phyloP scores from a whole-genome alignment of 179 eudicot species.

The Silene coronaria region DNA sequence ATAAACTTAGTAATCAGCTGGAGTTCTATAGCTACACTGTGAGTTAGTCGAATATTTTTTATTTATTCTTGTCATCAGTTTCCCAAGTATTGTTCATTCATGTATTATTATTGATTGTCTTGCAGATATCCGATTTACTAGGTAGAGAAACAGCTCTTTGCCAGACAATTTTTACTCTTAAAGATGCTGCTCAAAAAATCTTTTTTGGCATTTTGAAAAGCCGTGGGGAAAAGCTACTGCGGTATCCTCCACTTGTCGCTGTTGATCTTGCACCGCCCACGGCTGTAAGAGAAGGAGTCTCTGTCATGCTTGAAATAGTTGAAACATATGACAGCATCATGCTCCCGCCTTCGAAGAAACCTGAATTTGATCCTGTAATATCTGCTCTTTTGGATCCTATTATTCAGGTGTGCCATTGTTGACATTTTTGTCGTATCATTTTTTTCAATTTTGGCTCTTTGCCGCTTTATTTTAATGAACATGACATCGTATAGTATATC shows the following conservation, averaged over 20 bases:
- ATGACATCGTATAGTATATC: no score
- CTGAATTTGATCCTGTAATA: conserved; percentile 77
- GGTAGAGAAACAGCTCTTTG: conserved; percentile 93
- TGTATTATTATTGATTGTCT: conserved; percentile 7
- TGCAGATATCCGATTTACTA: conserved; percentile 77
- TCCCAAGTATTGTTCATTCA: not conserved
- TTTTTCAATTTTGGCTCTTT: conserved; percentile 1
- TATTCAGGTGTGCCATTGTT: conserved; percentile 55
- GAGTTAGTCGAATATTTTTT: conserved; percentile 31
- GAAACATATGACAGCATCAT: conserved; percentile 85
- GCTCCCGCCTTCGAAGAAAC: conserved; percentile 73
- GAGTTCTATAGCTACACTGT: conserved; percentile 92
- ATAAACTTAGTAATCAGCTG: conserved; percentile 82
- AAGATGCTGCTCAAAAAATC: conserved; percentile 94
- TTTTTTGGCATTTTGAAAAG: conserved; percentile 80
- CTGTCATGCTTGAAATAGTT: conserved; percentile 79
- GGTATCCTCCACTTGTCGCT: conserved; percentile 88
- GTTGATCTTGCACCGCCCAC: conserved; percentile 95
- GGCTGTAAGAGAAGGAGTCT: conserved; percentile 87
- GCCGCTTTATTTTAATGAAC: not conserved
- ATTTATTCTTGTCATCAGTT: conserved; percentile 4
- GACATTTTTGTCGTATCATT: conserved; percentile 7
- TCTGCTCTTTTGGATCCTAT: conserved; percentile 94
- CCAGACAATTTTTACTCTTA: conserved; percentile 80
- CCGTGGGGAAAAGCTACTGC: conserved; percentile 90